Conservation (phyloP, 352 stramenopile genomes). For the Aphanomyces euteiches region DNA sequence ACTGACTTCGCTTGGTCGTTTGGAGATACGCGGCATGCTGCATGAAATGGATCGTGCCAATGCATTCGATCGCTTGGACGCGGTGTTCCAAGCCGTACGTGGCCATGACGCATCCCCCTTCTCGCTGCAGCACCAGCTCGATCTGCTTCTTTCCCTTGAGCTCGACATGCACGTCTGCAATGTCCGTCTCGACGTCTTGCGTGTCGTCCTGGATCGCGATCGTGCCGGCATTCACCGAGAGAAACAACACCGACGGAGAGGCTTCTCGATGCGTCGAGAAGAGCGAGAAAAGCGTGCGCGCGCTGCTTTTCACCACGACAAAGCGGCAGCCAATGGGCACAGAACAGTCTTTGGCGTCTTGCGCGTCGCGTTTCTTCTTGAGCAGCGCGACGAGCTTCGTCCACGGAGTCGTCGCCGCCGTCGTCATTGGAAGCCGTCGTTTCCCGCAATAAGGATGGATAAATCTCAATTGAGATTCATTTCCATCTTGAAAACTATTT, state of each 20-base stretch:
- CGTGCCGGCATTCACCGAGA: background rate
- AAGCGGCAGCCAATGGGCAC: slow-evolving; percentile 8
- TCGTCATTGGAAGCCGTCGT: background rate
- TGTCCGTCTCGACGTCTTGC: background rate
- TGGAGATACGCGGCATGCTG: slow-evolving; percentile 20
- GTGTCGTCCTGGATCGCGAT: background rate
- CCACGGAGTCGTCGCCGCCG: slow-evolving; percentile 2
- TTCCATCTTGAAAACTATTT: background rate
- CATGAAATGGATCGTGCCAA: slow-evolving; percentile 16
- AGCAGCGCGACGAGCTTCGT: background rate
- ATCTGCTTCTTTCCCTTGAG: background rate
- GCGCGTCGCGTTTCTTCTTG: too few species aligned
- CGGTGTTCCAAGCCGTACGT: slow-evolving; percentile 2
- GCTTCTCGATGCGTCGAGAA: background rate
- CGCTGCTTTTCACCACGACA: background rate
- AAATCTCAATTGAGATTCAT: too few species aligned
- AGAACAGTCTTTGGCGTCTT: too few species aligned
- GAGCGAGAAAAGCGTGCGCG: background rate
- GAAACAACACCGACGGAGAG: background rate
- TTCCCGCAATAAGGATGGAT: too few species aligned
- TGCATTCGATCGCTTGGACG: slow-evolving; percentile 12
- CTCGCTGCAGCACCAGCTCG: background rate
- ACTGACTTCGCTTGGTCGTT: background rate
- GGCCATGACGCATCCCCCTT: background rate
- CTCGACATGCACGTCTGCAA: background rate